Percentiles rank a stretch among this genome's conserved stretches.
Evolutionary conservation across 129 eudicot genomes (phyloP).

Genomic region (Calendula officinalis): DNA sequence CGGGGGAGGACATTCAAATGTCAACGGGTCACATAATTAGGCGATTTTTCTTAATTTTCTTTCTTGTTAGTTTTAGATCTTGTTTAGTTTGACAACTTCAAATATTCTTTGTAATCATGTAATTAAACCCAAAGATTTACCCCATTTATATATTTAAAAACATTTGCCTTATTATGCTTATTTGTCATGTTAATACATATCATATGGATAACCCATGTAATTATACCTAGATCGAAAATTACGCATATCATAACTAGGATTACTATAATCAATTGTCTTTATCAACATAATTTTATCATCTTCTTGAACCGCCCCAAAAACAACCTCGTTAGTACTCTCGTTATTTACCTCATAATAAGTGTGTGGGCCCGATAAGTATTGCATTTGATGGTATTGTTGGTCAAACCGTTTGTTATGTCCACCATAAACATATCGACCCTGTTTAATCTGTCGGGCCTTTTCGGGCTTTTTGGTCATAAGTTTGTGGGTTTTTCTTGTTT

Average conservation of each 20-base stretch:
- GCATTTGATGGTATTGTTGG: slow-evolving; percentile 59
- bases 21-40: slow-evolving; percentile 32
- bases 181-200: slow-evolving; percentile 26
- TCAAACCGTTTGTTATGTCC: slow-evolving; percentile 46
- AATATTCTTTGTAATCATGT: slow-evolving; percentile 19
- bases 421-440: slow-evolving; percentile 40
- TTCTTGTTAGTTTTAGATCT: slow-evolving; percentile 11
- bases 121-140: neutral
- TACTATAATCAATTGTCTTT: slow-evolving; percentile 60
- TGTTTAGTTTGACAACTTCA: neutral
- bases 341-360: slow-evolving; percentile 55
- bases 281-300: slow-evolving; percentile 51
- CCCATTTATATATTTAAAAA: neutral
- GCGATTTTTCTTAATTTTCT: neutral
- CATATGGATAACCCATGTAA: slow-evolving; percentile 58
- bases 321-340: slow-evolving; percentile 59
- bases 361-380: slow-evolving; percentile 49
- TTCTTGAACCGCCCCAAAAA: slow-evolving; percentile 81
- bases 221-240: slow-evolving; percentile 55
- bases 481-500: slow-evolving; percentile 43
- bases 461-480: slow-evolving; percentile 42
- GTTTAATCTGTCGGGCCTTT: slow-evolving; percentile 57
- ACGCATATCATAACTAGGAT: slow-evolving; percentile 32
- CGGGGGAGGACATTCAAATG: slow-evolving; percentile 49
- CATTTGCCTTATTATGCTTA: neutral